A percentile compares a stretch with the other conserved stretches of the same genome.
phyloP scores from a whole-genome alignment of 257 asterid genomes.

The Salvia hispanica region DNA sequence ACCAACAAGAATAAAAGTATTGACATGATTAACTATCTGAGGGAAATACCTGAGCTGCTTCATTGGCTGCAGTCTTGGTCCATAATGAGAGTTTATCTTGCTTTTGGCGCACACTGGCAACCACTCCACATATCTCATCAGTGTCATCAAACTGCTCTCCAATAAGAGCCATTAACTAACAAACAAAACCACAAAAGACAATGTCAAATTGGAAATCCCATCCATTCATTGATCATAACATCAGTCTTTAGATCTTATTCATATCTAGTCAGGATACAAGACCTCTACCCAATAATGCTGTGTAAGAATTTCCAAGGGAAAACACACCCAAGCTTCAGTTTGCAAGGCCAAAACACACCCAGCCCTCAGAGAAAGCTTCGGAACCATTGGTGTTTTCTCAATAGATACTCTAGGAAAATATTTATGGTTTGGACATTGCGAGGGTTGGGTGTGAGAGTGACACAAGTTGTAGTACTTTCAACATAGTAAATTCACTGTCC shows the following conservation, averaged over 20 bases:
- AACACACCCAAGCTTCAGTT: background rate
- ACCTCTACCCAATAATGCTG: background rate
- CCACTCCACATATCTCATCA: conserved; percentile 85
- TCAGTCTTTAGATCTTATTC: background rate
- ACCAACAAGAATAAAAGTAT: background rate
- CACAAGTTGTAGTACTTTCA: conserved; percentile 16
- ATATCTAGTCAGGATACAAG: background rate
- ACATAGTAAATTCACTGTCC: background rate
- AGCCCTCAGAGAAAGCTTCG: background rate
- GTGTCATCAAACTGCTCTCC: conserved; percentile 80
- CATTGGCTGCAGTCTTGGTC: conserved; percentile 92
- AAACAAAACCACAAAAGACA: conserved; percentile 27
- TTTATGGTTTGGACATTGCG: background rate
- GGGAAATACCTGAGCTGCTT: conserved; percentile 78
- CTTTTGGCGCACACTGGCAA: conserved; percentile 77
- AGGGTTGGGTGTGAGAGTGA: conserved; percentile 5
- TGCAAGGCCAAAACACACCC: background rate
- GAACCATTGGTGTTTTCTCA: background rate
- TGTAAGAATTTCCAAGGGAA: background rate
- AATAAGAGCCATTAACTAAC: conserved; percentile 69
- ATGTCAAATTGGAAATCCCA: background rate
- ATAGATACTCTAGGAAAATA: background rate
- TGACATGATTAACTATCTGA: background rate
- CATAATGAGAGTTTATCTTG: conserved; percentile 84
- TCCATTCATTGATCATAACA: conserved; percentile 14